Percentiles rank a stretch among this genome's conserved stretches.
Conservation (phyloP, 2,329 filamentous ascomycete genomes). For the Fusarium papillatum region DNA sequence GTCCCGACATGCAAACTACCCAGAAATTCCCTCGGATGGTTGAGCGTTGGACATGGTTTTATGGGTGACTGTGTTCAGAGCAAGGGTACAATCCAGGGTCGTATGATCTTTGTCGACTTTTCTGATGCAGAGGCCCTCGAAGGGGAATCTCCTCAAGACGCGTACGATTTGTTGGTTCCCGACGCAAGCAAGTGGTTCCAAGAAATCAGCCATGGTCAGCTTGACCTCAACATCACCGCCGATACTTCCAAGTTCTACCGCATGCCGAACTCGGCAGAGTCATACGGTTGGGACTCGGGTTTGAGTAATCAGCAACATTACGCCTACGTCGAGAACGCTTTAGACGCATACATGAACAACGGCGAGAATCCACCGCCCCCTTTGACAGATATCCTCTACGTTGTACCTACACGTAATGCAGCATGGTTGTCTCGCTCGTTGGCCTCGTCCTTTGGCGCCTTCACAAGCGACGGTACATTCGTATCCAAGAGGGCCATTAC, state of each 20-base stretch:
- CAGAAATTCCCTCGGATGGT: not conserved
- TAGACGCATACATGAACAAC: slow-evolving; percentile 21
- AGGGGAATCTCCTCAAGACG: slow-evolving; percentile 38
- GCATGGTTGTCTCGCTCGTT: slow-evolving; percentile 10
- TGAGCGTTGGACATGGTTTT: slow-evolving; percentile 2
- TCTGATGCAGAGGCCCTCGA: slow-evolving; percentile 39
- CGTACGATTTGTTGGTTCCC: slow-evolving; percentile 32
- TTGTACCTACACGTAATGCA: slow-evolving; percentile 22
- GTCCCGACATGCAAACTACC: slow-evolving; percentile 2
- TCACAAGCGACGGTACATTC: not conserved
- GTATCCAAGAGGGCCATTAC: slow-evolving; percentile 44
- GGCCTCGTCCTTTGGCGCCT: slow-evolving; percentile 14
- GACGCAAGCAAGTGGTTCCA: slow-evolving; percentile 34
- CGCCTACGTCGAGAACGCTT: slow-evolving; percentile 30
- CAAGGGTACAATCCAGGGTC: slow-evolving; percentile 46
- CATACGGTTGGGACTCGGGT: slow-evolving; percentile 33
- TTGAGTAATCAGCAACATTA: slow-evolving; percentile 12
- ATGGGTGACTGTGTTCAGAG: slow-evolving; percentile 47
- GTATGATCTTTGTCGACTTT: slow-evolving; percentile 56
- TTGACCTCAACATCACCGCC: slow-evolving; percentile 39
- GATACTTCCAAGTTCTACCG: slow-evolving; percentile 42
- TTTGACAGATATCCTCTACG: slow-evolving; percentile 27
- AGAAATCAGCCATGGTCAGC: slow-evolving; percentile 41
- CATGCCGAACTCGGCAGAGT: slow-evolving; percentile 44
- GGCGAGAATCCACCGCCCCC: slow-evolving; percentile 5